Evolutionary conservation across 169 alveolate species (phyloP), one percentile per base, ranked within the genome.

Genomic region (Eimeria tenella): DNA sequence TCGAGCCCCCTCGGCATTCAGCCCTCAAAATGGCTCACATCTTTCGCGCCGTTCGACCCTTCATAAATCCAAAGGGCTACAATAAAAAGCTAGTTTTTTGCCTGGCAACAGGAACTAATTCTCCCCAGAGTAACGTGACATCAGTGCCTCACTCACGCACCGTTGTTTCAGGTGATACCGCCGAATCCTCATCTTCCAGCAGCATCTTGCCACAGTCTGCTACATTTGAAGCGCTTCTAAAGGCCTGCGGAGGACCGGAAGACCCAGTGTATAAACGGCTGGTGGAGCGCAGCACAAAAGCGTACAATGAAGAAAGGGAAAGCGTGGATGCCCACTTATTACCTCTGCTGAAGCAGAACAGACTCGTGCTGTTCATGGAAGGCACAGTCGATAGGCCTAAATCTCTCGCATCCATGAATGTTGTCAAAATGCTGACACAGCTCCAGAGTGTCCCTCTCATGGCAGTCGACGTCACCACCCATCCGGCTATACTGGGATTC

Each of bases 381-480:
- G 95, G 95, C 23, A 82, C 93, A 3, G 86, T 79, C 7, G 95
- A 93, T 49, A 74, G 23, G 25, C 95, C 95, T 5, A 55, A 71
- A 8, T 60, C 88, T 8, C 74, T 77, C n/a, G 23, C 60, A 71
- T 70, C 89, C 73, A 31, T 93, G 81, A 93, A 93, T 71, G 90
- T 83, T 55, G 95, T 93, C 86, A 82, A 83, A 63, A 93, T 93
- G 89, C 95, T 93, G 53, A 82, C 93, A 13, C 93, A 93, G 88
- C 92, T 83, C 50, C 95, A 93, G 58, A 82, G 89, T 13, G 93
- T 83, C n/a, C 95, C 95, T 6, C 89, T 93, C 2, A 50, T 56
- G 19, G 86, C 95, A 7, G 53, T 93, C 63, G 95, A 93, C 50
- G 95, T 83, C 73, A 65, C 89, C 11, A 73, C 83, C 70, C 95